Conservation (phyloP, 345 rosid species). For the Sapria himalayana region DNA sequence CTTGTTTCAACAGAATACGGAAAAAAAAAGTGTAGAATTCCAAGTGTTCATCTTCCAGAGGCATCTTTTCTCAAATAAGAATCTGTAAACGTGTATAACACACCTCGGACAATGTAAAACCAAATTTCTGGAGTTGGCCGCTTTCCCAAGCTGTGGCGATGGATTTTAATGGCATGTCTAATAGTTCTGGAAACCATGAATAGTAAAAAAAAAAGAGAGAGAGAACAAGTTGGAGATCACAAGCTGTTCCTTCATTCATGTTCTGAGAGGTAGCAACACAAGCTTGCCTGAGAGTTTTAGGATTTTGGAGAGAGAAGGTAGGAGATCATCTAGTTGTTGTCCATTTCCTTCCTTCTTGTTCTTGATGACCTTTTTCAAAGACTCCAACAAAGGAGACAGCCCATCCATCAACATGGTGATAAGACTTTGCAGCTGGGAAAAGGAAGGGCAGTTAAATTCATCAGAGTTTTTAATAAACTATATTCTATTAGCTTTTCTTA, state of each 20-base stretch:
- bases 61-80: no score
- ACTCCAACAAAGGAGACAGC: constrained; percentile 37
- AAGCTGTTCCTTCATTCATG: no score
- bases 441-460: no score
- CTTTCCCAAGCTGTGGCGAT: constrained; percentile 72
- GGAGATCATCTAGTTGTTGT: constrained; percentile 27
- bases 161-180: constrained; percentile 81
- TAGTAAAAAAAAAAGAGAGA: constrained; percentile 1
- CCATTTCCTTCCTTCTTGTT: constrained; percentile 20
- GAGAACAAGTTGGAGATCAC: background rate
- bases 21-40: no score
- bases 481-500: no score
- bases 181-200: constrained; percentile 29
- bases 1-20: no score
- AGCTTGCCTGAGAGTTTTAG: constrained; percentile 71
- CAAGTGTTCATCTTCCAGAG: no score
- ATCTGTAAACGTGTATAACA: background rate
- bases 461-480: no score
- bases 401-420: constrained; percentile 58
- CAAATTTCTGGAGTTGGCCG: constrained; percentile 47
- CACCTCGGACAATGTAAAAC: constrained; percentile 72
- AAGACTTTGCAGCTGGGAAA: constrained; percentile 62
- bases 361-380: constrained; percentile 19
- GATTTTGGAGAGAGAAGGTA: constrained; percentile 59
- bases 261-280: no score